Percentiles rank a stretch among this genome's conserved stretches.
phyloP scores from a whole-genome alignment of 2,329 filamentous ascomycete species.

The Fusarium fracticaudum region DNA sequence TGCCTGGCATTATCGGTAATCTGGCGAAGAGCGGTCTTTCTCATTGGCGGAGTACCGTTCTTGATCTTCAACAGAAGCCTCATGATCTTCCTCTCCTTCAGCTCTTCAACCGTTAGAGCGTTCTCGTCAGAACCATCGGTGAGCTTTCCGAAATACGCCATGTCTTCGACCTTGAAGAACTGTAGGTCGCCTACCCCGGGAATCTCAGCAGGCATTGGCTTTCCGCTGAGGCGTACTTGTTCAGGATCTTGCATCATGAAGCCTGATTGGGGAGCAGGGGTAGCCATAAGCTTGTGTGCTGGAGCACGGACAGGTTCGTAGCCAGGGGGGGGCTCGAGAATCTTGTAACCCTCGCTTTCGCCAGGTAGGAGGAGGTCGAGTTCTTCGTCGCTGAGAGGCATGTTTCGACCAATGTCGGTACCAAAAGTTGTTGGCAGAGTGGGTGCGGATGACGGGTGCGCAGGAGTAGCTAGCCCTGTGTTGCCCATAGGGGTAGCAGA shows the following conservation, averaged over 20 bases:
- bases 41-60: conserved; percentile 98
- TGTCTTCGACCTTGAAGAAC: conserved; percentile 98
- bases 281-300: conserved; percentile 77
- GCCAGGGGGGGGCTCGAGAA: conserved; percentile 88
- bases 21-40: conserved; percentile 96
- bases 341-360: conserved; percentile 90
- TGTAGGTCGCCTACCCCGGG: conserved; percentile 95
- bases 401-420: conserved; percentile 82
- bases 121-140: conserved; percentile 95
- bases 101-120: conserved; percentile 87
- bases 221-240: conserved; percentile 81
- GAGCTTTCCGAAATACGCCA: conserved; percentile 98
- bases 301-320: conserved; percentile 86
- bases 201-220: conserved; percentile 93
- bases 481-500: conserved; percentile 79
- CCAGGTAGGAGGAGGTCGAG: conserved; percentile 90
- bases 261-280: conserved; percentile 79
- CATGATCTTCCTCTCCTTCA: conserved; percentile 99
- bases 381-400: conserved; percentile 90
- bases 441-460: conserved; percentile 73
- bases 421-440: conserved; percentile 73
- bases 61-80: conserved; percentile 96
- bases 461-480: conserved; percentile 79
- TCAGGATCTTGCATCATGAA: conserved; percentile 99
- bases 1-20: conserved; percentile 97